Evolutionary conservation across 202 grass and related monocot genomes (phyloP).

Genomic region (Eragrostis tef): DNA sequence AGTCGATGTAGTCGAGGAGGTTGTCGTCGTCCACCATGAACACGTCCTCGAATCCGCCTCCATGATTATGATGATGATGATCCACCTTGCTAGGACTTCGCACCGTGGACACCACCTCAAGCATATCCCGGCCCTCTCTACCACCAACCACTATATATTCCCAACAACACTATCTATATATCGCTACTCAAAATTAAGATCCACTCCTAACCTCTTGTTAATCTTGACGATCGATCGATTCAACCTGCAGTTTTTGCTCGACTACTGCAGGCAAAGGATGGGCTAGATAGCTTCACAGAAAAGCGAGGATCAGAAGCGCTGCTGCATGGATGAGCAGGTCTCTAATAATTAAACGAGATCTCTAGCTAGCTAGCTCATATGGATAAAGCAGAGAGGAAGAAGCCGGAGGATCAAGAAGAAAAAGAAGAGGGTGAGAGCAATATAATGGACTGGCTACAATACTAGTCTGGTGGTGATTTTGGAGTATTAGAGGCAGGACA

Average conservation of each 20-base stretch:
- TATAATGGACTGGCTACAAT: constrained; percentile 16
- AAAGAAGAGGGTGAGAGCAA: constrained; percentile 39
- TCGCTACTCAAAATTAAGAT: neutral
- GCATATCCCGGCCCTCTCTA: constrained; percentile 61
- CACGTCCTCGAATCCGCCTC: constrained; percentile 20
- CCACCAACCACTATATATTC: neutral
- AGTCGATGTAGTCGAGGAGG: constrained; percentile 85
- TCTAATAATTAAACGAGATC: neutral
- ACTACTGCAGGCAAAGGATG: neutral
- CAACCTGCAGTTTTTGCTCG: too few relatives aligned
- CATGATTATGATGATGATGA: neutral
- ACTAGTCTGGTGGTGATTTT: constrained; percentile 56
- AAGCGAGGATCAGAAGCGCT: neutral
- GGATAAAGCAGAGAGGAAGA: neutral
- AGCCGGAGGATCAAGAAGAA: neutral
- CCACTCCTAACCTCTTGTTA: neutral
- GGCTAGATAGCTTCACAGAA: neutral
- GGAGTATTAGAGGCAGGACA: constrained; percentile 53
- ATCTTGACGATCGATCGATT: neutral
- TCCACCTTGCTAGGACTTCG: constrained; percentile 60
- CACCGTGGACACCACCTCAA: constrained; percentile 72
- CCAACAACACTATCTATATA: neutral
- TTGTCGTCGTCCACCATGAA: constrained; percentile 57
- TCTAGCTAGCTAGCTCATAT: neutral
- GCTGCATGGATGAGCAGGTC: neutral